These are phyloP conservation scores for Groenewaldozyma salmanticensis DNA, from an alignment of 805 yeast species.

Conservation along the genomic window DNA sequence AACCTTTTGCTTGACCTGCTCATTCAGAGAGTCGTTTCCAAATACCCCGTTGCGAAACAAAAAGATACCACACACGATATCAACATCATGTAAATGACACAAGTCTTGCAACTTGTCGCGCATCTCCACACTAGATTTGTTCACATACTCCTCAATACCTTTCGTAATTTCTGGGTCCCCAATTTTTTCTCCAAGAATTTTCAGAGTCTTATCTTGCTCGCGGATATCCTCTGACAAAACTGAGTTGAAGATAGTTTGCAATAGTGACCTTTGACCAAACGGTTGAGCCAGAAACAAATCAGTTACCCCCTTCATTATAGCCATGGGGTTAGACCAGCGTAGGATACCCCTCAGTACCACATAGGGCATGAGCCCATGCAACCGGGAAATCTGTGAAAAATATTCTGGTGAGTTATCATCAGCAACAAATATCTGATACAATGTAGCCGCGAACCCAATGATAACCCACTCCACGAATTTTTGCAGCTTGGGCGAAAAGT, in stretches of 20 bases:
- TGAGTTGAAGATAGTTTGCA: constrained; percentile 67
- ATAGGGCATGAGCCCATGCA: constrained; percentile 79
- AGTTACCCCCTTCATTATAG: constrained; percentile 66
- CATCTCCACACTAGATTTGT: constrained; percentile 12
- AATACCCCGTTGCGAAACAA: constrained; percentile 1
- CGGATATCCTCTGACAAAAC: constrained; percentile 66
- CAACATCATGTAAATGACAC: constrained; percentile 20
- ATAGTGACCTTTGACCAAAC: constrained; percentile 52
- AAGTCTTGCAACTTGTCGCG: constrained; percentile 26
- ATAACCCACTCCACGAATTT: constrained; percentile 75
- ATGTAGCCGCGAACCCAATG: constrained; percentile 72
- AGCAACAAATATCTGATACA: constrained; percentile 72
- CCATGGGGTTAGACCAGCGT: constrained; percentile 78
- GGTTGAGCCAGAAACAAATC: constrained; percentile 80
- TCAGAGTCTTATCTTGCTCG: constrained; percentile 46
- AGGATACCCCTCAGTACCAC: constrained; percentile 64
- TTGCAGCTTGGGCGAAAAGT: constrained; percentile 56
- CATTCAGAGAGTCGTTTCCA: not conserved
- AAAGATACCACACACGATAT: constrained; percentile 16
- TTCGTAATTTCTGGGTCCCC: constrained; percentile 16
- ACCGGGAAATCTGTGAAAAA: constrained; percentile 54
- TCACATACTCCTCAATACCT: constrained; percentile 17
- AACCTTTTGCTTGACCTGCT: constrained; percentile 5
- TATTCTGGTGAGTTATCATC: constrained; percentile 73
- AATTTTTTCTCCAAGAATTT: constrained; percentile 35